Percentiles rank a stretch among this genome's conserved stretches.
Evolutionary conservation across 768 basidiomycete species (phyloP).

Genomic region (Chiua virens): DNA sequence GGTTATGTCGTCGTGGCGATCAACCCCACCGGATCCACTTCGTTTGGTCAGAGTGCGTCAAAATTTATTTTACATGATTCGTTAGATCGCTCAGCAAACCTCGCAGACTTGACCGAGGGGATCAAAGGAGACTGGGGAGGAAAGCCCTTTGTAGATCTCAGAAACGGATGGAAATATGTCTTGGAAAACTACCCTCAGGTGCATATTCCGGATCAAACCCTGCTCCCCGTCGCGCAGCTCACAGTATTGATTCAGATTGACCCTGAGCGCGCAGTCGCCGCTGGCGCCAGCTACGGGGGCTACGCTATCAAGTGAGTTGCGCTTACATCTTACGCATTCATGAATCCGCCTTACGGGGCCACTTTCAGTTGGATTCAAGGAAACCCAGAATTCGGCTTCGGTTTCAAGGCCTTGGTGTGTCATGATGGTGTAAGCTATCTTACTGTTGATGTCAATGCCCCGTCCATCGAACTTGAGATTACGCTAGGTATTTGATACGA

Average conservation of each 20-base stretch:
- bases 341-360: not conserved
- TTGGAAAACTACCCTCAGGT: conserved; percentile 72
- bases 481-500: conserved; percentile 68
- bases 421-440: conserved; percentile 78
- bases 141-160: conserved; percentile 78
- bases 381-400: conserved; percentile 83
- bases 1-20: conserved; percentile 88
- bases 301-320: conserved; percentile 77
- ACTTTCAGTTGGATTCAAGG: conserved; percentile 86
- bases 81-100: not conserved
- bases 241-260: conserved; percentile 50
- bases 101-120: conserved; percentile 72
- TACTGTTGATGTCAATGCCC: not conserved
- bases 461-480: not conserved
- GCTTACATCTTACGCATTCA: not conserved
- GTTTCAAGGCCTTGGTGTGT: conserved; percentile 88
- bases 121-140: conserved; percentile 85
- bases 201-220: not conserved
- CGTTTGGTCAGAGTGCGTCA: conserved; percentile 77
- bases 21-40: conserved; percentile 94
- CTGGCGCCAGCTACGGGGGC: conserved; percentile 85
- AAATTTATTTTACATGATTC: not conserved
- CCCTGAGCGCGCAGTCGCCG: conserved; percentile 65
- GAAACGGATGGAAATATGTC: conserved; percentile 70
- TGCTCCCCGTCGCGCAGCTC: not conserved